phyloP scores from a whole-genome alignment of 2,329 filamentous ascomycete species.

The Amauroascus verrucosus region DNA sequence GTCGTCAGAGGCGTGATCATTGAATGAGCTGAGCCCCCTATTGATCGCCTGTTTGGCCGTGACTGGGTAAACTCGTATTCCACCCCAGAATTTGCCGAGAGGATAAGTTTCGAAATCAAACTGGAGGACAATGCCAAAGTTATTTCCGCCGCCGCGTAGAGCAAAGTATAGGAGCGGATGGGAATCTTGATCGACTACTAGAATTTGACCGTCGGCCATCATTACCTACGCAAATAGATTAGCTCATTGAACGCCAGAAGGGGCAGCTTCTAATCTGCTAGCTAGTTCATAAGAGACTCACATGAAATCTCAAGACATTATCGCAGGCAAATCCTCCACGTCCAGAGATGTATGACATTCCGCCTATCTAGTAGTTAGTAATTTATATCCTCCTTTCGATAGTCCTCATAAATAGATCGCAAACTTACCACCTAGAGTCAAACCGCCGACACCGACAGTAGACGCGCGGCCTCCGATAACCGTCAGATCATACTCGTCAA shows the following conservation, averaged over 20 bases:
- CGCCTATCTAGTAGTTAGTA: conserved; percentile 17
- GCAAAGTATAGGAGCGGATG: conserved; percentile 44
- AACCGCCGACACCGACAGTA: conserved; percentile 22
- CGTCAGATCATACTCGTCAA: conserved; percentile 26
- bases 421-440: conserved; percentile 20
- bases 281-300: conserved; percentile 6
- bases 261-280: not conserved
- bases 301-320: conserved; percentile 29
- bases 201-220: conserved; percentile 32
- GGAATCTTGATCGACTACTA: conserved; percentile 25
- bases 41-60: conserved; percentile 5
- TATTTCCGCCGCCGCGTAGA: conserved; percentile 38
- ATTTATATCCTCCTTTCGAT: not conserved
- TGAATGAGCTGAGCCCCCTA: not conserved
- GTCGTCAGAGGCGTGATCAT: conserved; percentile 13
- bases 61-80: conserved; percentile 23
- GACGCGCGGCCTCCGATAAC: conserved; percentile 28
- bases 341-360: conserved; percentile 27
- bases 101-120: conserved; percentile 29
- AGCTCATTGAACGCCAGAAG: not conserved
- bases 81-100: conserved; percentile 32
- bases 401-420: not conserved
- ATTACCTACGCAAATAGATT: conserved; percentile 23
- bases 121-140: conserved; percentile 32
- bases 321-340: conserved; percentile 30